These are phyloP conservation scores for Leishmania major DNA, from an alignment of 208 protist species.

Conservation along the genomic window DNA sequence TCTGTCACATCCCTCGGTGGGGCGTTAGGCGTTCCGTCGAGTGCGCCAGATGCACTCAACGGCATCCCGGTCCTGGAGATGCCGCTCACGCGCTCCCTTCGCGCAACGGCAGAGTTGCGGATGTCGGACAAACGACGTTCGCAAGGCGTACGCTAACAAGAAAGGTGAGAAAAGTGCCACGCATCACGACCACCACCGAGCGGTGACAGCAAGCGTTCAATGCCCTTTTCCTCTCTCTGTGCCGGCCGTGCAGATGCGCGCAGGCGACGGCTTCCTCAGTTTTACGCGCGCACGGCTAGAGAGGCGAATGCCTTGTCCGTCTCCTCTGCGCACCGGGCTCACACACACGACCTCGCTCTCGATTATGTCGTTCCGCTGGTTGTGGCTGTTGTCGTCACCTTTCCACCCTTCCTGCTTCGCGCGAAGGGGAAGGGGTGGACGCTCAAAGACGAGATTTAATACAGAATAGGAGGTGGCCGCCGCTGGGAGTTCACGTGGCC, in stretches of 20 bases:
- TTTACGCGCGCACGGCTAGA: background rate
- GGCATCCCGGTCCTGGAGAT: background rate
- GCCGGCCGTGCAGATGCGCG: background rate
- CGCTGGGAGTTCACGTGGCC: background rate
- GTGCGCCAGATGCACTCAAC: background rate
- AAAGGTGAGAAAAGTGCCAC: background rate
- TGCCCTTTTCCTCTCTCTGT: background rate
- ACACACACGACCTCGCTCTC: background rate
- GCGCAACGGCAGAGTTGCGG: background rate
- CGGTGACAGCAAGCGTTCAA: background rate
- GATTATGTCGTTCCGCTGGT: background rate
- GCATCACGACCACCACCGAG: background rate
- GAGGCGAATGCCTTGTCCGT: background rate
- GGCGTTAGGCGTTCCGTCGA: conserved; percentile 3
- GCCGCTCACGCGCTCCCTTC: background rate
- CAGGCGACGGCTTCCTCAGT: background rate
- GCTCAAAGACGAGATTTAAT: background rate
- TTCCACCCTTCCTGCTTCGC: background rate
- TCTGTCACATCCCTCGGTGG: background rate
- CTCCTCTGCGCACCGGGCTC: background rate
- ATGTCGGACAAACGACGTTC: background rate
- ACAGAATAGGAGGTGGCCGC: background rate
- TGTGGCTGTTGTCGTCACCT: background rate
- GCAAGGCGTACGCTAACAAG: background rate
- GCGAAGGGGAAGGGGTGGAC: background rate